Evolutionary conservation across 768 basidiomycete species (phyloP).

Genomic region (Agaricus sinodeliciosus): DNA sequence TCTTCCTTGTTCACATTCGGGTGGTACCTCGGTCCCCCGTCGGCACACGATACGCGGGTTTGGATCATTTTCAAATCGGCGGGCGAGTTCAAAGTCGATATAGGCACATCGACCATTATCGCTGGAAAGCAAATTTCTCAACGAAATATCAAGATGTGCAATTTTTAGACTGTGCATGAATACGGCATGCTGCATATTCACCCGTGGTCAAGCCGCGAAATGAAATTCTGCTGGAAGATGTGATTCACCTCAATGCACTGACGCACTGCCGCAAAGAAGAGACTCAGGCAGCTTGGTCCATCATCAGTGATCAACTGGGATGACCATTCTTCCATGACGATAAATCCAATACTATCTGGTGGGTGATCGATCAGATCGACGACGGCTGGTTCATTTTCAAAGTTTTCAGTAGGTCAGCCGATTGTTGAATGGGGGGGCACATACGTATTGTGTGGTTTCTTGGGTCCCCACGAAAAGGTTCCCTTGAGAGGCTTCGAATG

Average conservation of each 20-base stretch:
- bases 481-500: constrained; percentile 47
- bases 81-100: constrained; percentile 70
- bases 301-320: constrained; percentile 47
- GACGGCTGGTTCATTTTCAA: constrained; percentile 40
- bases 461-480: constrained; percentile 46
- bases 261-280: constrained; percentile 50
- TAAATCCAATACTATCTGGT: constrained; percentile 50
- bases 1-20: constrained; percentile 54
- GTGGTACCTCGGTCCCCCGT: constrained; percentile 62
- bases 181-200: constrained; percentile 43
- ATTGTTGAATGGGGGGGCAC: constrained; percentile 18
- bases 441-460: constrained; percentile 76
- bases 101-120: constrained; percentile 59
- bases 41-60: constrained; percentile 34
- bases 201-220: neutral
- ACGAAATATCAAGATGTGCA: constrained; percentile 68
- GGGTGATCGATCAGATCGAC: constrained; percentile 53
- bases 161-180: constrained; percentile 67
- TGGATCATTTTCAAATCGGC: constrained; percentile 35
- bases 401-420: neutral
- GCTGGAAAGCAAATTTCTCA: constrained; percentile 64
- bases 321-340: constrained; percentile 81
- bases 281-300: constrained; percentile 41
- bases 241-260: constrained; percentile 61
- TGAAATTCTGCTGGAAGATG: neutral